phyloP scores from a whole-genome alignment of 768 basidiomycete genomes.

The Hypholoma fasciculare region DNA sequence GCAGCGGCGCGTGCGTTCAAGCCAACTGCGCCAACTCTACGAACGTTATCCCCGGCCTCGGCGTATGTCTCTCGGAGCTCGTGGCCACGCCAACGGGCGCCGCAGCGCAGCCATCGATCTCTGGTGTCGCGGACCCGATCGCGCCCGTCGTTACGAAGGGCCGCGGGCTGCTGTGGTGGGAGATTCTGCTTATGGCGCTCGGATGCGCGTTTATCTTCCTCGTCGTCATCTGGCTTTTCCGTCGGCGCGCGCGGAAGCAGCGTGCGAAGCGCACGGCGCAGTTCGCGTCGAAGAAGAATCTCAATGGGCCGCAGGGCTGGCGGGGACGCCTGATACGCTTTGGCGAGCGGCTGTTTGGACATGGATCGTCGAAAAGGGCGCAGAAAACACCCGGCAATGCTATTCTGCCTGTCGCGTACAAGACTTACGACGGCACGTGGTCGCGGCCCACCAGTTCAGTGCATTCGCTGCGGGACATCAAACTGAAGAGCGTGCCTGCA shows the following conservation, averaged over 20 bases:
- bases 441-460: slow-evolving; percentile 15
- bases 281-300: slow-evolving; percentile 61
- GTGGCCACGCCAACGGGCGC: slow-evolving; percentile 53
- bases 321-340: slow-evolving; percentile 54
- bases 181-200: slow-evolving; percentile 81
- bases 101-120: slow-evolving; percentile 52
- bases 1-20: slow-evolving; percentile 61
- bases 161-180: slow-evolving; percentile 70
- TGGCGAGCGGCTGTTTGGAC: slow-evolving; percentile 60
- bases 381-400: slow-evolving; percentile 19
- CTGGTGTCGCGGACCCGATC: slow-evolving; percentile 57
- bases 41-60: slow-evolving; percentile 66
- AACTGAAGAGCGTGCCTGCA: slow-evolving; percentile 48
- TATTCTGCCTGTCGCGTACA: slow-evolving; percentile 24
- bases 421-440: slow-evolving; percentile 16
- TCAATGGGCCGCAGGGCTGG: slow-evolving; percentile 54
- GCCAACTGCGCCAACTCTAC: slow-evolving; percentile 60
- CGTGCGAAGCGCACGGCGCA: slow-evolving; percentile 64
- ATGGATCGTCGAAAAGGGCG: slow-evolving; percentile 23
- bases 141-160: slow-evolving; percentile 22
- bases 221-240: slow-evolving; percentile 63
- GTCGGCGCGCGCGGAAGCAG: slow-evolving; percentile 66
- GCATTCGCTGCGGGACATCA: slow-evolving; percentile 40
- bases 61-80: slow-evolving; percentile 78
- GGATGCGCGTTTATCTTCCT: slow-evolving; percentile 81